Evolutionary conservation across 129 eudicot genomes (phyloP), one percentile per base, ranked within the genome.

Genomic region (Kitagawia praeruptora): DNA sequence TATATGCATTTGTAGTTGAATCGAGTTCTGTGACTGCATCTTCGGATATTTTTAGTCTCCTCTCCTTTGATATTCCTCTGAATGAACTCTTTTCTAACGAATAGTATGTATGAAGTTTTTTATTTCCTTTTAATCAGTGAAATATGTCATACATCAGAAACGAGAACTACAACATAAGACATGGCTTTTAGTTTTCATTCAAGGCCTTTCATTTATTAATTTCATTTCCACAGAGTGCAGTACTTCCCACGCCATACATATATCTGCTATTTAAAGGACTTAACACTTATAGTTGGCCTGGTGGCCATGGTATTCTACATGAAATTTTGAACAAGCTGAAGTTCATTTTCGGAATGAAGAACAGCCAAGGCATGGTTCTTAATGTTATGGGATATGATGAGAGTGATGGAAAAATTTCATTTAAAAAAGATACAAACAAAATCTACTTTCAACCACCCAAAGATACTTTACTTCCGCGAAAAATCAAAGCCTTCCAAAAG

Each of bases 311-410:
- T 82, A 80, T 83, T 64, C 51, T 80, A 58, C 78, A 82, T 19
- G 83, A 78, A 16, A 34, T 84, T 45, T 53, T 82, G 15, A 79
- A 85, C 79, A 77, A 42, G 74, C n/a, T 84, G 75, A 87, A 77
- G 83, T 82, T 70, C 67, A 74, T 45, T 12, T 25, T 85, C 11
- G 79, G 86, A 53, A 34, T 77, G 28, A 78, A 80, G 47, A 61
- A 54, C 39, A 53, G 80, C 78, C 84, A 82, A 80, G 83, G 79
- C n/a, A 78, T 84, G 81, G 76, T 83, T 25, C 82, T 87, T 2
- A 85, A 85, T 69, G 88, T 70, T 37, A 87, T 82, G 80, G 91
- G 88, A 79, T 51, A 84, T 63, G 91, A 87, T 61, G 81, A 85
- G 11, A 85, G 86, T 69, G 80, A 80, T 18, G 86, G 91, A 21